Percentiles rank a stretch among this genome's conserved stretches.
Evolutionary conservation across 371 early-diverging fungal species (phyloP).

Genomic region (Apophysomyces variabilis): DNA sequence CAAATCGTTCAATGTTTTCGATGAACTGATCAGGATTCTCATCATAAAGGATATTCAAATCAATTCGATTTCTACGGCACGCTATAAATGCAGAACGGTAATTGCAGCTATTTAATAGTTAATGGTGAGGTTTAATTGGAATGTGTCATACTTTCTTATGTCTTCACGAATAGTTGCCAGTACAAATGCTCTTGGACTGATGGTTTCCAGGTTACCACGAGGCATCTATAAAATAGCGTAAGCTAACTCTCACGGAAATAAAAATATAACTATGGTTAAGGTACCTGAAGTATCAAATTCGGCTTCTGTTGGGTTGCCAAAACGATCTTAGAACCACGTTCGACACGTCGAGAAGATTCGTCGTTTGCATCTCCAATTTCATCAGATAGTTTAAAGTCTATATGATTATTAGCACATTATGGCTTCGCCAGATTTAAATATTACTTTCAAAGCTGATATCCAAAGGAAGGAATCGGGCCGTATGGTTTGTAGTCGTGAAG

Average conservation of each 20-base stretch:
- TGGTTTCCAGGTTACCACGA: conserved; percentile 95
- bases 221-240: conserved; percentile 70
- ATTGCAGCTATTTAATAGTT: conserved; percentile 42
- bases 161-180: conserved; percentile 77
- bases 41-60: conserved; percentile 89
- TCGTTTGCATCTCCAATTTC: conserved; percentile 62
- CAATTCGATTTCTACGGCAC: conserved; percentile 92
- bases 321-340: conserved; percentile 90
- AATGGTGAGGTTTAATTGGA: not conserved
- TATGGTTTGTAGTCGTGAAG: conserved; percentile 86
- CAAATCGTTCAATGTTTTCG: conserved; percentile 69
- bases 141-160: conserved; percentile 55
- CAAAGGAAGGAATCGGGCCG: conserved; percentile 74
- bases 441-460: conserved; percentile 33
- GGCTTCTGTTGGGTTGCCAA: conserved; percentile 73
- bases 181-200: conserved; percentile 93
- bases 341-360: conserved; percentile 83
- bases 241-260: too few relatives aligned
- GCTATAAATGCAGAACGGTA: conserved; percentile 83
- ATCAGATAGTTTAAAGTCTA: conserved; percentile 58
- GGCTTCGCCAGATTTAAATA: not conserved
- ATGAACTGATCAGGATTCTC: conserved; percentile 74
- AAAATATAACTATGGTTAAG: too few relatives aligned
- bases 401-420: conserved; percentile 15
- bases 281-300: conserved; percentile 78